Conservation (phyloP, 1,139 yeast species). For the Protomyces inouyei region DNA sequence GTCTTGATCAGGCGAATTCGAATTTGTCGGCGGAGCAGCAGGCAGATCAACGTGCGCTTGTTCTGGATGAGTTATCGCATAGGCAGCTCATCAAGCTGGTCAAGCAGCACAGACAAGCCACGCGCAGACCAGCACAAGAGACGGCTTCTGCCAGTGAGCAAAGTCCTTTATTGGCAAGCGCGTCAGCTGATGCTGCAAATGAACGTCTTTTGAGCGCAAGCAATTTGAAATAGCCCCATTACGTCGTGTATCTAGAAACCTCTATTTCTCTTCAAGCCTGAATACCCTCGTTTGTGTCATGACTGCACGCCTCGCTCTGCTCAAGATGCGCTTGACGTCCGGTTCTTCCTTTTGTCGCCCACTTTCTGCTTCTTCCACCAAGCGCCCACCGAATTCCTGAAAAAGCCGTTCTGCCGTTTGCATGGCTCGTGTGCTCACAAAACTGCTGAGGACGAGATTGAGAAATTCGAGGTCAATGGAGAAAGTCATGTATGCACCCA, state of each 20-base stretch:
- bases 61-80: neutral
- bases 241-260: neutral
- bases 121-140: neutral
- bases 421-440: neutral
- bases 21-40: neutral
- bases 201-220: conserved; percentile 4
- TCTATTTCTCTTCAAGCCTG: neutral
- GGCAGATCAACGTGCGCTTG: conserved; percentile 7
- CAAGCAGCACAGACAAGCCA: neutral
- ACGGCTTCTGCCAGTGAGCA: neutral
- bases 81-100: neutral
- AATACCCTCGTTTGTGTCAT: neutral
- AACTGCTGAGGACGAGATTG: neutral
- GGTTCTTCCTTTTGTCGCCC: neutral
- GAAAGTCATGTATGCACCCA: conserved; percentile 42
- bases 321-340: conserved; percentile 17
- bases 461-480: conserved; percentile 44
- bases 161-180: neutral
- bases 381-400: neutral
- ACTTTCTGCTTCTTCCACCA: neutral
- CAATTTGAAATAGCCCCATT: neutral
- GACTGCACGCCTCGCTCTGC: conserved; percentile 10
- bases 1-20: neutral
- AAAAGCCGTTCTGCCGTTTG: conserved; percentile 2
- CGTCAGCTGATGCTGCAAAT: neutral